Evolutionary conservation across 805 yeast genomes (phyloP).

Genomic region (Yarrowia deformans): DNA sequence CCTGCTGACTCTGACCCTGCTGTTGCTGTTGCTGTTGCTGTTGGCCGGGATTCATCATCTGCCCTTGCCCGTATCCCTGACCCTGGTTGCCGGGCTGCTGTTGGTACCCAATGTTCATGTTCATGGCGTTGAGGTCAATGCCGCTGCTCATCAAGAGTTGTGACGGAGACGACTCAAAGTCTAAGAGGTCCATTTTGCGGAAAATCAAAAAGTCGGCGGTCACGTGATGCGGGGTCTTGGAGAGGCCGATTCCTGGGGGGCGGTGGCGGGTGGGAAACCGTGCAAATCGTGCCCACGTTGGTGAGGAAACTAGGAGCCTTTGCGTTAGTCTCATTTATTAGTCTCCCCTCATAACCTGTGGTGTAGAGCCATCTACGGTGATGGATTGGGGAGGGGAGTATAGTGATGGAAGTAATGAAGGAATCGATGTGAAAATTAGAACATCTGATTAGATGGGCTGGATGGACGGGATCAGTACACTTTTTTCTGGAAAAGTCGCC

Average conservation of each 20-base stretch:
- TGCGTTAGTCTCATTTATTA: slow-evolving; percentile 15
- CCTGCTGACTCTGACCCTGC: too few relatives aligned
- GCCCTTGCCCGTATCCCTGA: slow-evolving; percentile 23
- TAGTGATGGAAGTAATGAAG: too few relatives aligned
- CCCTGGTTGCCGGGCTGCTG: slow-evolving; percentile 14
- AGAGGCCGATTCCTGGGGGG: too few relatives aligned
- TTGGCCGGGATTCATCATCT: slow-evolving; percentile 6
- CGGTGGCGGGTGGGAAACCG: neutral
- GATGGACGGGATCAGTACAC: too few relatives aligned
- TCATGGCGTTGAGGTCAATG: slow-evolving; percentile 39
- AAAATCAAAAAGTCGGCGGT: neutral
- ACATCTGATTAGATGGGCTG: too few relatives aligned
- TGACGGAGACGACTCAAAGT: slow-evolving; percentile 31
- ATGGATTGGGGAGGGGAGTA: neutral
- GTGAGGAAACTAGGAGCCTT: too few relatives aligned
- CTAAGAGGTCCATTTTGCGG: slow-evolving; percentile 35
- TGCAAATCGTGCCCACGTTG: neutral
- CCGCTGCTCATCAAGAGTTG: slow-evolving; percentile 22
- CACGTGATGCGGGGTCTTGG: neutral
- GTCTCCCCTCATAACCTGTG: slow-evolving; percentile 8
- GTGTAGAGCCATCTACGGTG: too few relatives aligned
- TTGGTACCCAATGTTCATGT: slow-evolving; percentile 31
- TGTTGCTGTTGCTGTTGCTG: neutral
- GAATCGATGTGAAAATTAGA: neutral
- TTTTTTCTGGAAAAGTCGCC: too few relatives aligned